These are phyloP conservation scores for Solanum gracilifrons DNA, from an alignment of 257 asterid species.

Conservation along the genomic window DNA sequence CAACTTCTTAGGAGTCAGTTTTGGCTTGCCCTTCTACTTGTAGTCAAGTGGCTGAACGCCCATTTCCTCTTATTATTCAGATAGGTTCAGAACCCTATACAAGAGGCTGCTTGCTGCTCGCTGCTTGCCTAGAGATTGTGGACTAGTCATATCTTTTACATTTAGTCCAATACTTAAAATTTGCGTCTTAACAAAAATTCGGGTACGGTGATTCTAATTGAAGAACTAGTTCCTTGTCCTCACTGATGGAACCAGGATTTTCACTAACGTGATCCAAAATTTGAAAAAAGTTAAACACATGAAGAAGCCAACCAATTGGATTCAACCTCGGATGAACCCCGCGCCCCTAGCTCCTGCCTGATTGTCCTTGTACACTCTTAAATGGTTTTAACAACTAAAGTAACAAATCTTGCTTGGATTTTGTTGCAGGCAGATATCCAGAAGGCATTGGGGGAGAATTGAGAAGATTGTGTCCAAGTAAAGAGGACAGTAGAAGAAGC, in stretches of 20 bases:
- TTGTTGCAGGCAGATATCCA: conserved; percentile 50
- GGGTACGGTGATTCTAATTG: neutral
- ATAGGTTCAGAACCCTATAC: neutral
- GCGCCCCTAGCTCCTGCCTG: neutral
- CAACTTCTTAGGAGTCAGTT: neutral
- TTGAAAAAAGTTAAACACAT: too few species aligned
- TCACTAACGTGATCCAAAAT: too few species aligned
- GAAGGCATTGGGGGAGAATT: conserved; percentile 53
- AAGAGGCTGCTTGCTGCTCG: neutral
- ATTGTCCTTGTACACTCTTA: neutral
- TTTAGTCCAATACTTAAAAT: neutral
- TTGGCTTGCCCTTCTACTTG: neutral
- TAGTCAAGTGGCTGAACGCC: neutral
- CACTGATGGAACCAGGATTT: neutral
- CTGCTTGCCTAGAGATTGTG: neutral
- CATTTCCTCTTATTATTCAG: neutral
- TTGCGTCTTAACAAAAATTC: neutral
- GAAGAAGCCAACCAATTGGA: neutral
- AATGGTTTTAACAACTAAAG: neutral
- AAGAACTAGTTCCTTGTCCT: neutral
- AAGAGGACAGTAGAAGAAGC: neutral
- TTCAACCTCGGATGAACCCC: neutral
- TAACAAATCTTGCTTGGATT: neutral
- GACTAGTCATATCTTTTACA: neutral
- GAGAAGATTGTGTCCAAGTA: conserved; percentile 1